Evolutionary conservation across 2,329 filamentous ascomycete species (phyloP).

Genomic region (Venturiaceae sp.): DNA sequence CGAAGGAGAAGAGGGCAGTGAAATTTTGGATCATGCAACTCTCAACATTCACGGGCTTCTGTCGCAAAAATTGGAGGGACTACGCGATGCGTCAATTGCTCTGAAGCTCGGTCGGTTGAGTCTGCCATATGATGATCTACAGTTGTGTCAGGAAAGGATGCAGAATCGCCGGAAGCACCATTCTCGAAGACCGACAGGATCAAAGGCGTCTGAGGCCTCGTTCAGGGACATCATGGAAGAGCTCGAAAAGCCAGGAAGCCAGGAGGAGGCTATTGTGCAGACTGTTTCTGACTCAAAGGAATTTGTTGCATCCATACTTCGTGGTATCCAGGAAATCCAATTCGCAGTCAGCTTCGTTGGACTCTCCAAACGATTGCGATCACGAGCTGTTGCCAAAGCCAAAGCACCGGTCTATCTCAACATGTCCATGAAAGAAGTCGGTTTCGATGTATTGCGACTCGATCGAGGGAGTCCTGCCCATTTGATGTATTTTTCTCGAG

Average conservation of each 20-base stretch:
- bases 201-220: slow-evolving; percentile 45
- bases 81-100: slow-evolving; percentile 82
- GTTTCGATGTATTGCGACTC: slow-evolving; percentile 81
- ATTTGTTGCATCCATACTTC: slow-evolving; percentile 79
- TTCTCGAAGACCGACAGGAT: slow-evolving; percentile 13
- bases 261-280: slow-evolving; percentile 61
- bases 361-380: slow-evolving; percentile 68
- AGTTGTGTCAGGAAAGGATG: slow-evolving; percentile 49
- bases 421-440: slow-evolving; percentile 91
- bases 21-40: slow-evolving; percentile 78
- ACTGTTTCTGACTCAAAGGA: slow-evolving; percentile 88
- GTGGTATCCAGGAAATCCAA: slow-evolving; percentile 93
- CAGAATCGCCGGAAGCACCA: slow-evolving; percentile 29
- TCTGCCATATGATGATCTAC: slow-evolving; percentile 80
- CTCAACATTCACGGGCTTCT: slow-evolving; percentile 88
- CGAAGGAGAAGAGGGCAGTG: slow-evolving; percentile 72
- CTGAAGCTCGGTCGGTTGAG: slow-evolving; percentile 87
- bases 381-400: slow-evolving; percentile 33
- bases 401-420: slow-evolving; percentile 62
- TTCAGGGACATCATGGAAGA: slow-evolving; percentile 69
- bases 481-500: slow-evolving; percentile 93
- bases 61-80: slow-evolving; percentile 73
- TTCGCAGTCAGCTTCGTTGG: slow-evolving; percentile 88
- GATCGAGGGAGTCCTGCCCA: slow-evolving; percentile 90
- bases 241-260: slow-evolving; percentile 56